These are phyloP conservation scores for Blumeria hordei DNA, from an alignment of 2,329 filamentous ascomycete species.

Conservation along the genomic window DNA sequence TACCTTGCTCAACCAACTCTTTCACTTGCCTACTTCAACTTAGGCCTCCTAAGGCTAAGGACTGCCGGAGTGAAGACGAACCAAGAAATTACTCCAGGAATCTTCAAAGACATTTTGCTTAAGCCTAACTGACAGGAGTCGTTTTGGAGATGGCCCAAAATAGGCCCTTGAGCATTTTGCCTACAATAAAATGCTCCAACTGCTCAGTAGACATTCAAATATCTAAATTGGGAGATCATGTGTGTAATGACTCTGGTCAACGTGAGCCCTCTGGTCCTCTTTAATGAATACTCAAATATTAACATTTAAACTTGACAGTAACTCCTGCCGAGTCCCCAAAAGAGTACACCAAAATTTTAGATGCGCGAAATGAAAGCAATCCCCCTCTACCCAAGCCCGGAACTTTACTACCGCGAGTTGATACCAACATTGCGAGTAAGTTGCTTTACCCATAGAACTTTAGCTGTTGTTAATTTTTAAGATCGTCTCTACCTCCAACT, in stretches of 20 bases:
- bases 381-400: conserved; percentile 16
- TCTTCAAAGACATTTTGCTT: too few relatives aligned
- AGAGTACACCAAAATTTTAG: conserved; percentile 9
- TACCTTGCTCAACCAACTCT: too few relatives aligned
- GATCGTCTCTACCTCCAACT: conserved; percentile 29
- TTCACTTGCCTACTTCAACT: too few relatives aligned
- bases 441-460: background rate
- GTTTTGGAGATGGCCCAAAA: too few relatives aligned
- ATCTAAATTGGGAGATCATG: conserved; percentile 63
- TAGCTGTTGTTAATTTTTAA: conserved; percentile 12
- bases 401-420: conserved; percentile 22
- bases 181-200: conserved; percentile 69
- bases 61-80: too few relatives aligned
- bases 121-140: too few relatives aligned
- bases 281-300: background rate
- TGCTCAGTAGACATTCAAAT: conserved; percentile 62
- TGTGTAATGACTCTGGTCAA: conserved; percentile 31
- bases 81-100: too few relatives aligned
- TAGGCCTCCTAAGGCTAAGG: too few relatives aligned
- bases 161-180: conserved; percentile 42
- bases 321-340: conserved; percentile 12
- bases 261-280: conserved; percentile 12
- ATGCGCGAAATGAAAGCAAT: conserved; percentile 8
- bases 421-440: conserved; percentile 29
- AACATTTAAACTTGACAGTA: conserved; percentile 7